These are phyloP conservation scores for Boletus rubescentipes DNA, from an alignment of 768 basidiomycete genomes.

Conservation along the genomic window DNA sequence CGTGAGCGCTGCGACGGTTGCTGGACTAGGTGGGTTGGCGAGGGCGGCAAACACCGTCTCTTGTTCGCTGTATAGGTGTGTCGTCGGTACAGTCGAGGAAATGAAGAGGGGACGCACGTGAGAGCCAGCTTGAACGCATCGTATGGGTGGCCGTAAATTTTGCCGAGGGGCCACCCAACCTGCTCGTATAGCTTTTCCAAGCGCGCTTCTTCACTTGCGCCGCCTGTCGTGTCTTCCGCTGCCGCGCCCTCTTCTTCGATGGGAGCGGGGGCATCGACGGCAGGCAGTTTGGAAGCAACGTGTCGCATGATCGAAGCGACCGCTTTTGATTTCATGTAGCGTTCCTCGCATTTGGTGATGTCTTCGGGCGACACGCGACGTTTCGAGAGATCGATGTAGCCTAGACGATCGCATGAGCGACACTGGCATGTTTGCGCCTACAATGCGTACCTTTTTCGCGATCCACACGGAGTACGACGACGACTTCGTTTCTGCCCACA, in stretches of 20 bases:
- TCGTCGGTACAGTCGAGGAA: conserved; percentile 1
- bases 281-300: conserved; percentile 79
- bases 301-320: conserved; percentile 92
- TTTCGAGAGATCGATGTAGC: conserved; percentile 99
- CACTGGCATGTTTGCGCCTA: background rate
- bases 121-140: conserved; percentile 98
- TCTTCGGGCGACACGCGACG: conserved; percentile 97
- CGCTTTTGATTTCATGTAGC: conserved; percentile 96
- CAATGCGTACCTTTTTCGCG: conserved; percentile 93
- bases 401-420: conserved; percentile 42
- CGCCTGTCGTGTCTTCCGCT: conserved; percentile 27
- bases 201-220: conserved; percentile 68
- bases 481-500: conserved; percentile 97
- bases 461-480: conserved; percentile 96
- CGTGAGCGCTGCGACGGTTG: conserved; percentile 63
- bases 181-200: conserved; percentile 87
- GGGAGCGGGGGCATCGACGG: conserved; percentile 33
- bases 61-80: conserved; percentile 47
- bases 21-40: conserved; percentile 50
- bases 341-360: conserved; percentile 97
- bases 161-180: conserved; percentile 90
- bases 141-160: conserved; percentile 92
- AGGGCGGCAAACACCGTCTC: conserved; percentile 82
- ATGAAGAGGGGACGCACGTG: conserved; percentile 49
- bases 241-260: conserved; percentile 25